These are phyloP conservation scores for Malus hybrid DNA, from an alignment of 331 rosid genomes.

Conservation along the genomic window DNA sequence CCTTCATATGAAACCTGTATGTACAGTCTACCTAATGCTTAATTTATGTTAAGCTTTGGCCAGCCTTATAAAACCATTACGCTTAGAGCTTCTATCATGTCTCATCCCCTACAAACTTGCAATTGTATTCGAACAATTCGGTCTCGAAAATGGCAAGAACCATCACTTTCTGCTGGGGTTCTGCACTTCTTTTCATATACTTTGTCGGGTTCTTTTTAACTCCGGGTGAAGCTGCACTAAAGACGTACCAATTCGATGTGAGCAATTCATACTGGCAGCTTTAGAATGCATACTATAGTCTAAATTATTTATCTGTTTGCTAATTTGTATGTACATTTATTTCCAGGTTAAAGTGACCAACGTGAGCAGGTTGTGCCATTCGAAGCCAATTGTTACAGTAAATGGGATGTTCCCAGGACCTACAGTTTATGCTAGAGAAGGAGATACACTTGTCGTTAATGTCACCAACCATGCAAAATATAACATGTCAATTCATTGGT, in stretches of 20 bases:
- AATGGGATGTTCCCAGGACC: slow-evolving; percentile 38
- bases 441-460: slow-evolving; percentile 24
- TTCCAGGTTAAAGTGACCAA: slow-evolving; percentile 27
- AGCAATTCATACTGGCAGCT: background rate
- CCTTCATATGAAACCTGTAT: background rate
- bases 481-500: slow-evolving; percentile 38
- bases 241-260: slow-evolving; percentile 26
- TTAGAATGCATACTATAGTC: background rate
- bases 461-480: slow-evolving; percentile 29
- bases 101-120: background rate
- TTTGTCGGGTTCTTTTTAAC: background rate
- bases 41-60: background rate
- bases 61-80: background rate
- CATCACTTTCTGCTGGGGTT: background rate
- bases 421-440: slow-evolving; percentile 27
- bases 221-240: slow-evolving; percentile 21
- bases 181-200: background rate
- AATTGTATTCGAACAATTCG: background rate
- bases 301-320: background rate
- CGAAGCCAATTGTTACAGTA: slow-evolving; percentile 29
- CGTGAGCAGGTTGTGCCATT: slow-evolving; percentile 28
- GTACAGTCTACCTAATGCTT: background rate
- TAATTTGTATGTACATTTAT: too few species aligned
- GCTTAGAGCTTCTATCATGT: background rate
- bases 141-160: background rate